phyloP scores from a whole-genome alignment of 108 stramenopile species.

The Epithemia pelagica region DNA sequence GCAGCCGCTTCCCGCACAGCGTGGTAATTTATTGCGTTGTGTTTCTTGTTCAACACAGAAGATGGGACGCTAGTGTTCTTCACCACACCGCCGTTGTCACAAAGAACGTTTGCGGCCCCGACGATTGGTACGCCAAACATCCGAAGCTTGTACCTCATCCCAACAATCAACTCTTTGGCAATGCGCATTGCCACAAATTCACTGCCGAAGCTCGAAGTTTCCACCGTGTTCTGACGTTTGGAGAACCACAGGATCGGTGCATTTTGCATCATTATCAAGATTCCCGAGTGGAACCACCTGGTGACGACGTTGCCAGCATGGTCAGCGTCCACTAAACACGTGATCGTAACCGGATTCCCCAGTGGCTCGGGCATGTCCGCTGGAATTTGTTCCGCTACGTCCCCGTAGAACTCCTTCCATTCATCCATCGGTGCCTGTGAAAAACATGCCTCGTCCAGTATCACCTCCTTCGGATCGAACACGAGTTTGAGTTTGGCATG shows the following conservation, averaged over 20 bases:
- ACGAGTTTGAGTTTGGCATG: conserved; percentile 25
- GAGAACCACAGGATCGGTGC: conserved; percentile 27
- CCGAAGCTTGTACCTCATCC: conserved; percentile 38
- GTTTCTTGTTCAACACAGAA: conserved; percentile 18
- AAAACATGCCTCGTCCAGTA: conserved; percentile 13
- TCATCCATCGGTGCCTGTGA: not conserved
- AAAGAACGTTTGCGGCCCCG: conserved; percentile 23
- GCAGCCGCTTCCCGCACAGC: conserved; percentile 30
- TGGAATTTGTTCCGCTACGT: conserved; percentile 11
- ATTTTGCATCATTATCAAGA: conserved; percentile 36
- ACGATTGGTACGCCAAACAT: conserved; percentile 41
- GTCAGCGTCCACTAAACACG: conserved; percentile 38
- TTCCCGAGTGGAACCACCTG: conserved; percentile 37
- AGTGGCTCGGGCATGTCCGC: conserved; percentile 8
- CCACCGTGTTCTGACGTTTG: conserved; percentile 47
- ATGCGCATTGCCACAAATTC: conserved; percentile 16
- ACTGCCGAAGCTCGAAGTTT: conserved; percentile 20
- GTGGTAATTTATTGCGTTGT: not conserved
- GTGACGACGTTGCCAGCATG: conserved; percentile 43
- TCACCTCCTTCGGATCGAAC: conserved; percentile 17
- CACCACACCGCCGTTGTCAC: conserved; percentile 5
- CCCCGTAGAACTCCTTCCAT: conserved; percentile 16
- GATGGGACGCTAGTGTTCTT: conserved; percentile 24
- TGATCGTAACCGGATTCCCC: conserved; percentile 12
- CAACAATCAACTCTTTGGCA: conserved; percentile 8